phyloP scores from a whole-genome alignment of 495 filamentous ascomycete species.

The Haplographium delicatum region DNA sequence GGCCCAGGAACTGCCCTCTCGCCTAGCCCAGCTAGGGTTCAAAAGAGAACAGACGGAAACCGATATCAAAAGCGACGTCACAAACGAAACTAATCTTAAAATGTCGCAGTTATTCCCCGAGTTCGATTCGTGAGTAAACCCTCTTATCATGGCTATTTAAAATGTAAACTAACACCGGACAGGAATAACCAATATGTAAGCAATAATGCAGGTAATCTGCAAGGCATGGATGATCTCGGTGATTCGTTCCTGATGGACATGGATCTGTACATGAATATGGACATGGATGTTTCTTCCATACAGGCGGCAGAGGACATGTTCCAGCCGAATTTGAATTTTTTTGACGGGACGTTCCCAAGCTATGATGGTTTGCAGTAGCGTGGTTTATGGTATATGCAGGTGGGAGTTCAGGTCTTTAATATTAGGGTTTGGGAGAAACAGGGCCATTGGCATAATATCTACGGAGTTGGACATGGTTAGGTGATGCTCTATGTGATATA shows the following conservation, averaged over 20 bases:
- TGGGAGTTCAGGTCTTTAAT: too few species aligned
- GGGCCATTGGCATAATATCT: too few species aligned
- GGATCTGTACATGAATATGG: conserved; percentile 5
- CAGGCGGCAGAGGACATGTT: background rate
- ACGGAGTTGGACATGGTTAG: too few species aligned
- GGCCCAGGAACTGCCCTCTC: conserved; percentile 5
- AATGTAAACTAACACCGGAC: background rate
- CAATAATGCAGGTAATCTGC: background rate
- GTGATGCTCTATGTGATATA: too few species aligned
- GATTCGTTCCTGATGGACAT: conserved; percentile 5
- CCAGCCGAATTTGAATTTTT: conserved; percentile 7
- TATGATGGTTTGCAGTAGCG: background rate
- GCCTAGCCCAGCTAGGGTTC: conserved; percentile 3
- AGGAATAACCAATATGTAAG: background rate
- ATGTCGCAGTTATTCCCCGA: background rate
- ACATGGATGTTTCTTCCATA: conserved; percentile 3
- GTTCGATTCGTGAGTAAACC: background rate
- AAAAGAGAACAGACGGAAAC: background rate
- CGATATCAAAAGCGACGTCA: background rate
- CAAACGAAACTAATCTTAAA: background rate
- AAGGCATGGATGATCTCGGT: background rate
- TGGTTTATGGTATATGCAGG: too few species aligned
- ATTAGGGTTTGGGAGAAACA: too few species aligned
- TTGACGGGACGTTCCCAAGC: background rate
- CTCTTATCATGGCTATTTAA: background rate